Evolutionary conservation across 202 grass and related monocot genomes (phyloP).

Genomic region (Setaria italica): DNA sequence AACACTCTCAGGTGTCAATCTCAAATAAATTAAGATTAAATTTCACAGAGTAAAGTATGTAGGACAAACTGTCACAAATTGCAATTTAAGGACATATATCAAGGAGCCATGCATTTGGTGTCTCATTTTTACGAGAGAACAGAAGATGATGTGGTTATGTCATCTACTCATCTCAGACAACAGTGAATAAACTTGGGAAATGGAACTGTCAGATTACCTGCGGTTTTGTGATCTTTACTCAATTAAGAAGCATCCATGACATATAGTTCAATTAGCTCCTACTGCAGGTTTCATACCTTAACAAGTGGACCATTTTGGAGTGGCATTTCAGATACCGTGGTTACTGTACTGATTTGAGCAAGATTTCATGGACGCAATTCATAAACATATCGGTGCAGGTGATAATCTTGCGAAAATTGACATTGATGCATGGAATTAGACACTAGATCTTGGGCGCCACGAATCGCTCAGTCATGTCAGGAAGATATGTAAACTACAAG

Average conservation of each 20-base stretch:
- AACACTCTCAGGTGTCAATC: neutral
- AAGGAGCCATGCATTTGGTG: neutral
- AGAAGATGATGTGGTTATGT: neutral
- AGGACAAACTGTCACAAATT: neutral
- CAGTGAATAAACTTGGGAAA: neutral
- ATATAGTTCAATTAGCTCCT: neutral
- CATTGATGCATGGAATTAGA: neutral
- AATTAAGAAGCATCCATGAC: neutral
- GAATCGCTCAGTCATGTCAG: neutral
- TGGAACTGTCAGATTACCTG: neutral
- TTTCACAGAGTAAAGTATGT: neutral
- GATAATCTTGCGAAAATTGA: neutral
- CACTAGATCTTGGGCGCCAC: neutral
- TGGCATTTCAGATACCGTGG: constrained; percentile 5
- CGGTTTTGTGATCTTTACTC: neutral
- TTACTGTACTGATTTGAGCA: neutral
- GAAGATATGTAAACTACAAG: constrained; percentile 3
- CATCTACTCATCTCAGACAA: constrained; percentile 4
- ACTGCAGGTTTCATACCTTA: constrained; percentile 17
- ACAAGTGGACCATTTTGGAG: neutral
- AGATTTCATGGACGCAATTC: neutral
- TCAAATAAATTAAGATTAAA: neutral
- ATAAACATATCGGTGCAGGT: neutral
- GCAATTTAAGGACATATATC: neutral
- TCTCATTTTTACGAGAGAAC: neutral